Evolutionary conservation across 345 rosid species (phyloP), one percentile per base, ranked within the genome.

Genomic region (Eutrema japonicum): DNA sequence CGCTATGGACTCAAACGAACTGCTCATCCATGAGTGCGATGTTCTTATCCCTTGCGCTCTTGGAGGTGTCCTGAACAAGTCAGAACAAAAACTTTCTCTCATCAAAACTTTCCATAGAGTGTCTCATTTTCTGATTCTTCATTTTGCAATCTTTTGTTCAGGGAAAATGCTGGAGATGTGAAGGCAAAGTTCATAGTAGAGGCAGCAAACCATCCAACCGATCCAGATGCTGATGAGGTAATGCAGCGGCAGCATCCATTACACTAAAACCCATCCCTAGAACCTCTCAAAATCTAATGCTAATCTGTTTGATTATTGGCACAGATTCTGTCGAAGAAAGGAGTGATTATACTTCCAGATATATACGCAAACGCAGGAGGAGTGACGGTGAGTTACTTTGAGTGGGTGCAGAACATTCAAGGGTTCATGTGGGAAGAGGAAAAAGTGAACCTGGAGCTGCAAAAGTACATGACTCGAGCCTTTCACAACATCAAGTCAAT

Each of bases 401-500:
- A 95, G 83, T 96, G 97, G 99, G 98, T 96, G 69, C 93, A 92
- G 98, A 96, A 92, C 81, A 96, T 96, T 56, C 98, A 96, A 86
- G 99, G 99, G 49, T 92, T 95, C 79, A 92, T 92, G 99, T 95
- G 99, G 99, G 96, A 92, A 38, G 99, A 90, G 77, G 95, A 89
- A 10, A 86, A 90, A 78, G 96, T 92, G 81, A 92, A 92, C 75
- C 35, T 56, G 50, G 92, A 88, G 76, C 87, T 96, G 32, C 77
- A 71, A 72, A 89, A 81, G 82, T 96, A 96, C 82, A 96, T 96
- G 99, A 96, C 88, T 67, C 79, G 75, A 70, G 95, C 93, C 35
- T 90, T 92, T n/a, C 87, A 81, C 45, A 82, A 90, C 85, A 89
- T 96, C 83, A 92, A 92, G 88, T 47, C 59, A 71, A 96, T 90